Base-by-base conservation (phyloP, 805 yeast species). In the Cyberlindnera xylosilytica region DNA sequence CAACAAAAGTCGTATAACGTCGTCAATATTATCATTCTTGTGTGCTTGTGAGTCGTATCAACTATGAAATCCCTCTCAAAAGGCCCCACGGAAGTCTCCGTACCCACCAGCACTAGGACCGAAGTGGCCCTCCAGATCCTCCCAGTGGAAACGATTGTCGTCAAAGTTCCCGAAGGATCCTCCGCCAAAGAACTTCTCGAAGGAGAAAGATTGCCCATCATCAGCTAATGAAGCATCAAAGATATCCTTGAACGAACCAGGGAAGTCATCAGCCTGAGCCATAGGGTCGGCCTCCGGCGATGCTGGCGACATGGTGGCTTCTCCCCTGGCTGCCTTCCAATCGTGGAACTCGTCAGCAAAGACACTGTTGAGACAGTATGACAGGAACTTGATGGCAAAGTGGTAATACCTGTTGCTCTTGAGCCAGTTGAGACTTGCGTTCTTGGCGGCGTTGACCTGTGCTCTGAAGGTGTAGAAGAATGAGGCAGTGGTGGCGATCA, bases 191-290 rank as follows among this genome's bases (percentile, higher is more conserved):
- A 42, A 42, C 32, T 34, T 18, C 15, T 33, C 18, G 30, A 42
- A 42, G 16, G 46, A 38, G 30, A 42, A n/a, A n/a, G n/a, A 42
- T 34, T 42, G 37, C n/a, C 18, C 16, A 1, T 41, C 17, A 24
- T 32, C 32, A 10, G 38, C 26, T 5, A 42, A 18, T 6, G 42
- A 38, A 7, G 42, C 20, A 19, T 42, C 46, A 34, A 42, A 42
- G 4, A 42, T 20, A 13, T 38, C 46, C 18, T 42, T 34, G 39
- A 42, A 42, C 6, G n/a, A n/a, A n/a, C n/a, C n/a, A n/a, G n/a
- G n/a, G n/a, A n/a, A n/a, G n/a, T n/a, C n/a, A n/a, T n/a, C n/a
- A n/a, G n/a, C n/a, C n/a, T n/a, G n/a, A n/a, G n/a, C n/a, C n/a
- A n/a, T n/a, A n/a, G n/a, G 42, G 38, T 3, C 42, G 39, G 8